These are phyloP conservation scores for Malassezia sp. DNA, from an alignment of 1,284 basidiomycete species.

Conservation along the genomic window DNA sequence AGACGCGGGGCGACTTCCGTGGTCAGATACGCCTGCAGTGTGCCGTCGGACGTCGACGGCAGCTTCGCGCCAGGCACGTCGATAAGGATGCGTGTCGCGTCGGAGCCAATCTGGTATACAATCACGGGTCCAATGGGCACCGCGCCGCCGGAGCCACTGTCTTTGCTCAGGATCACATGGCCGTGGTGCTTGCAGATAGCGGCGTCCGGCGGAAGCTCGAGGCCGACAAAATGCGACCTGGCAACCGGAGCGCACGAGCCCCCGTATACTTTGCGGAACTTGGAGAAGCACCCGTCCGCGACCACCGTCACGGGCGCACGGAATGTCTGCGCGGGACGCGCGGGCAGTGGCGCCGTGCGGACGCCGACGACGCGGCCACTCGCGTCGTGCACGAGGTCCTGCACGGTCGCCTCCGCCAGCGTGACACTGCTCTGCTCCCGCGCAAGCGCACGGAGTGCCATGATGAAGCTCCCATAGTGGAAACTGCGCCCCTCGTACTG, in stretches of 20 bases:
- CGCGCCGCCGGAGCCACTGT: neutral
- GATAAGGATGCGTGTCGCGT: constrained; percentile 77
- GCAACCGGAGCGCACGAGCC: constrained; percentile 52
- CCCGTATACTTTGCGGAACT: constrained; percentile 55
- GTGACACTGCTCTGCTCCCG: constrained; percentile 42
- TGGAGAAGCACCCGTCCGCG: constrained; percentile 89
- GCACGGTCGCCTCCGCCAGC: constrained; percentile 30
- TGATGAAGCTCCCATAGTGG: constrained; percentile 88
- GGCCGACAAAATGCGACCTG: constrained; percentile 69
- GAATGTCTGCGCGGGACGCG: constrained; percentile 37
- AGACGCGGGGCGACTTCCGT: constrained; percentile 35
- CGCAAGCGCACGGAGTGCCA: constrained; percentile 63
- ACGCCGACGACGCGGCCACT: constrained; percentile 27
- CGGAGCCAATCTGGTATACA: constrained; percentile 67
- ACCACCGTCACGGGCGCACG: constrained; percentile 71
- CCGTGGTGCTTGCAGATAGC: constrained; percentile 55
- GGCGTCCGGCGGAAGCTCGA: constrained; percentile 58
- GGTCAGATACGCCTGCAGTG: constrained; percentile 37
- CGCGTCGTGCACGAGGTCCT: constrained; percentile 27
- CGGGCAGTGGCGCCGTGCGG: constrained; percentile 16
- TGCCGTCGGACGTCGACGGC: constrained; percentile 60
- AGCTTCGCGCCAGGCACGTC: constrained; percentile 71
- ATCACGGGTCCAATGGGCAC: constrained; percentile 60
- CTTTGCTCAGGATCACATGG: constrained; percentile 62
- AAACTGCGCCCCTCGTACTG: constrained; percentile 61